phyloP scores from a whole-genome alignment of 257 asterid genomes.

The Penstemon davidsonii region DNA sequence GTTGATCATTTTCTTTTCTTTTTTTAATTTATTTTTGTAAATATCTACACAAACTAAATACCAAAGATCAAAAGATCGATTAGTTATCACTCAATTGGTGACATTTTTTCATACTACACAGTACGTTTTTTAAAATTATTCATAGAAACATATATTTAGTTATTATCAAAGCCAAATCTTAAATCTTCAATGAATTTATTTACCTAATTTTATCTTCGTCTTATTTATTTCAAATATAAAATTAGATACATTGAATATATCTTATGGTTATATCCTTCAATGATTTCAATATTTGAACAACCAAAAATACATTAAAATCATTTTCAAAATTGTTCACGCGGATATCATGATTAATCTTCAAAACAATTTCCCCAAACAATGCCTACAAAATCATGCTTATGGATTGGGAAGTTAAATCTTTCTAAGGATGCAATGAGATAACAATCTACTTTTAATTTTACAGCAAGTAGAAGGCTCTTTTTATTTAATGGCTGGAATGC shows the following conservation, averaged over 20 bases:
- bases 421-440: not conserved
- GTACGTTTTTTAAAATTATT: too few species aligned
- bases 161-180: too few species aligned
- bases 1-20: not conserved
- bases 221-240: too few species aligned
- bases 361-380: not conserved
- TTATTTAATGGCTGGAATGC: not conserved
- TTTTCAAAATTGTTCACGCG: too few species aligned
- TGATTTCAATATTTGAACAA: too few species aligned
- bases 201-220: too few species aligned
- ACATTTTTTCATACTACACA: not conserved
- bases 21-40: slow-evolving; percentile 5
- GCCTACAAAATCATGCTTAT: not conserved
- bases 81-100: not conserved
- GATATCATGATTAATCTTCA: too few species aligned
- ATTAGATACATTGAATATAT: too few species aligned
- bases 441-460: not conserved
- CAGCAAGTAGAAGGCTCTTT: not conserved
- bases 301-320: too few species aligned
- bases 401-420: not conserved
- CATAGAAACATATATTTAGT: too few species aligned
- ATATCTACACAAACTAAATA: slow-evolving; percentile 3
- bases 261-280: too few species aligned
- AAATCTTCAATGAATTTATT: too few species aligned
- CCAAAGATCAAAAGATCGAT: slow-evolving; percentile 3